These are phyloP conservation scores for Aspergillus funiculosus DNA, from an alignment of 495 filamentous ascomycete genomes.

Conservation along the genomic window DNA sequence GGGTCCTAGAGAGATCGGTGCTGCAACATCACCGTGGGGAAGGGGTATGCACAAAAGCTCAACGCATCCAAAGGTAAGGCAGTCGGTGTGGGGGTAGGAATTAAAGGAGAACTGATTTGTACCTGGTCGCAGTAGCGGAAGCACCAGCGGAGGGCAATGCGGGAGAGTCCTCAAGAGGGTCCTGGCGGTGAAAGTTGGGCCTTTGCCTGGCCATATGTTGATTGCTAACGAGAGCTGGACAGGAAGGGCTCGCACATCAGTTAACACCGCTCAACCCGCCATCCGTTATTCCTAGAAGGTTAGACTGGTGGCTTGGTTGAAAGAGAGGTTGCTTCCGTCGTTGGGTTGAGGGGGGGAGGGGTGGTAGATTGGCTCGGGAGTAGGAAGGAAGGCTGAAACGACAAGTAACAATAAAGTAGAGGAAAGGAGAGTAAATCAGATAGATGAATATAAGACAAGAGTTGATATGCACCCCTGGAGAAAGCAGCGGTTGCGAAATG, in stretches of 20 bases:
- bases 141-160: slow-evolving; percentile 33
- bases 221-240: slow-evolving; percentile 34
- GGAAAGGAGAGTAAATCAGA: neutral
- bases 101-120: slow-evolving; percentile 30
- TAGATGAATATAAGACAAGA: slow-evolving; percentile 6
- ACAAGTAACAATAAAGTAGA: slow-evolving; percentile 5
- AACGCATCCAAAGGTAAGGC: slow-evolving; percentile 5
- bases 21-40: neutral
- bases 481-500: slow-evolving; percentile 1
- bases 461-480: slow-evolving; percentile 5
- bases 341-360: slow-evolving; percentile 13
- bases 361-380: slow-evolving; percentile 5
- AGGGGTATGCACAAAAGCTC: slow-evolving; percentile 5
- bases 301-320: slow-evolving; percentile 22
- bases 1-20: slow-evolving; percentile 2
- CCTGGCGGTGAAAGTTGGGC: slow-evolving; percentile 43
- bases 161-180: slow-evolving; percentile 45
- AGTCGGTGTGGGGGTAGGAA: slow-evolving; percentile 4
- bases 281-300: slow-evolving; percentile 35
- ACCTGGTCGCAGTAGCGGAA: slow-evolving; percentile 45
- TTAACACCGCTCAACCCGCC: slow-evolving; percentile 44
- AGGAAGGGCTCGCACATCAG: slow-evolving; percentile 29
- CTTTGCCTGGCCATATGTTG: slow-evolving; percentile 51
- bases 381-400: neutral
- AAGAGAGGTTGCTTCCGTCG: slow-evolving; percentile 17